Conservation (phyloP, 768 basidiomycete genomes). For the Cystobasidium onofrii region DNA sequence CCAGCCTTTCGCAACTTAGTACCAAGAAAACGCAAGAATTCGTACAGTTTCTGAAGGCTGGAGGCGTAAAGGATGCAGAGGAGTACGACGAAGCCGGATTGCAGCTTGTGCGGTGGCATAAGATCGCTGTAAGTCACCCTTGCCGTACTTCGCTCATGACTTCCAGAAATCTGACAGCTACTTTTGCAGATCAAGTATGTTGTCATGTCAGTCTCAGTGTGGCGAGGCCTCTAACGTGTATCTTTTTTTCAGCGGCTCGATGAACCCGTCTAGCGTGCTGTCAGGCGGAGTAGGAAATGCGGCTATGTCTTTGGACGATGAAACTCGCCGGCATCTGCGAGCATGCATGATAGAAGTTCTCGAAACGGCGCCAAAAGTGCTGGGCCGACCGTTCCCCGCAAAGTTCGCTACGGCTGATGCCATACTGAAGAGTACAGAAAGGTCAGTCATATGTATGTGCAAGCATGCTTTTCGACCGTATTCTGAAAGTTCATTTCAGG, state of each 20-base stretch:
- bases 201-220: background rate
- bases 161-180: background rate
- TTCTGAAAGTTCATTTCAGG: background rate
- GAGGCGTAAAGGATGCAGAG: constrained; percentile 43
- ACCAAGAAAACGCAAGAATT: constrained; percentile 32
- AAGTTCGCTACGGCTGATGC: constrained; percentile 41
- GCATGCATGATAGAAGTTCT: constrained; percentile 44
- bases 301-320: constrained; percentile 40
- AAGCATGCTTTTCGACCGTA: background rate
- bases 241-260: constrained; percentile 40
- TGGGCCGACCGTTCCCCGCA: constrained; percentile 40
- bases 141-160: background rate
- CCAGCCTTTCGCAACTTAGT: constrained; percentile 12
- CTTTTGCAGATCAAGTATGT: constrained; percentile 7
- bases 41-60: constrained; percentile 39
- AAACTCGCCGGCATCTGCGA: constrained; percentile 38
- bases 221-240: too few relatives aligned
- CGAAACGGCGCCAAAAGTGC: constrained; percentile 38
- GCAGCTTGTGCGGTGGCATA: constrained; percentile 45
- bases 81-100: constrained; percentile 40
- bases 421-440: constrained; percentile 41
- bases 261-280: constrained; percentile 44
- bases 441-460: background rate
- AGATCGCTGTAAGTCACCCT: constrained; percentile 38
- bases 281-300: constrained; percentile 42